A percentile compares a stretch with the other conserved stretches of the same genome.
Evolutionary conservation across 73 alveolate species (phyloP).

Genomic region (Urostyla sp.): DNA sequence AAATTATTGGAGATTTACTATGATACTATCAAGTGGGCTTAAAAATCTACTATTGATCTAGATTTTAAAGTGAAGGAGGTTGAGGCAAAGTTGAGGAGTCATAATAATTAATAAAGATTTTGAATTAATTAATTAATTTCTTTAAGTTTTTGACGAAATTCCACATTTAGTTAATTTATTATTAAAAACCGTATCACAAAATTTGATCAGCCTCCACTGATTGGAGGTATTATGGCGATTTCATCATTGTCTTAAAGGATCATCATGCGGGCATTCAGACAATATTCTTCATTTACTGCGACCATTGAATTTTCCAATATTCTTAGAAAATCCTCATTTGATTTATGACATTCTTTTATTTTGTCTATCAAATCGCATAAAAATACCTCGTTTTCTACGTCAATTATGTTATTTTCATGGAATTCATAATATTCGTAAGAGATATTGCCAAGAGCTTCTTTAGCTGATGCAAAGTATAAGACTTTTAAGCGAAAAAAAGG

Average conservation of each 20-base stretch:
- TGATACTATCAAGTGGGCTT: too few species aligned
- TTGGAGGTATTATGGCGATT: constrained; percentile 56
- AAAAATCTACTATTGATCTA: too few species aligned
- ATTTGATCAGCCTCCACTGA: constrained; percentile 60
- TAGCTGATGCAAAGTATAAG: constrained; percentile 34
- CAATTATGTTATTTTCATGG: not conserved
- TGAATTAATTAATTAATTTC: too few species aligned
- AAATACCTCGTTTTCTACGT: too few species aligned
- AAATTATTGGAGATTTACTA: too few species aligned
- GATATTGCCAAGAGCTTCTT: constrained; percentile 25
- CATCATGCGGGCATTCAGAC: not conserved
- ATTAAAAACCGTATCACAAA: too few species aligned
- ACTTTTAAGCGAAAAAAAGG: too few species aligned
- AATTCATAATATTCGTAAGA: not conserved
- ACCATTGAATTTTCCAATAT: constrained; percentile 20
- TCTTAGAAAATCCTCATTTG: not conserved
- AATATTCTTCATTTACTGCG: constrained; percentile 54
- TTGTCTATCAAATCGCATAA: not conserved
- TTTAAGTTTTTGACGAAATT: too few species aligned
- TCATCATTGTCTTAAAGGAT: constrained; percentile 19
- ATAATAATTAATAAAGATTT: too few species aligned
- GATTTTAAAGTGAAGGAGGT: too few species aligned
- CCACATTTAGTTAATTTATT: too few species aligned
- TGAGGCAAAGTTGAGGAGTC: too few species aligned
- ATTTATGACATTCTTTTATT: constrained; percentile 18